Evolutionary conservation across 1,139 yeast genomes (phyloP).

Genomic region (Candida dubliniensis): DNA sequence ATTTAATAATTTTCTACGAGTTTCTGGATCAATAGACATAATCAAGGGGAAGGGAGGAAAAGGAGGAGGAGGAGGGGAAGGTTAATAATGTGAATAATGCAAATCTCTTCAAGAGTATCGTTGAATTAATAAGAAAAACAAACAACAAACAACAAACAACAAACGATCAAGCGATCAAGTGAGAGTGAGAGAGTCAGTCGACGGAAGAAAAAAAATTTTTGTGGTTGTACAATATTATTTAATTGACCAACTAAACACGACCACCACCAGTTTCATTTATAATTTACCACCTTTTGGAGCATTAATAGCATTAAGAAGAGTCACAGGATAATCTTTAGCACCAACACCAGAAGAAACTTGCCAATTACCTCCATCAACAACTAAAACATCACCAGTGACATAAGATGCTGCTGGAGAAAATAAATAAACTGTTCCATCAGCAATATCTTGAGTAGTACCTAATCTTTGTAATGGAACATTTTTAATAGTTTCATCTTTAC

Average conservation of each 20-base stretch:
- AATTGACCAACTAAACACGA: too few species aligned
- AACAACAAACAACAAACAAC: too few species aligned
- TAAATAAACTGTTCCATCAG: slow-evolving; percentile 81
- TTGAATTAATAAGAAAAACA: background rate
- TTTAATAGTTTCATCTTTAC: slow-evolving; percentile 34
- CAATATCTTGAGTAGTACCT: slow-evolving; percentile 78
- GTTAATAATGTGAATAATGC: too few species aligned
- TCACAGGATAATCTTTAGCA: slow-evolving; percentile 34
- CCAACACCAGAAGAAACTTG: slow-evolving; percentile 42
- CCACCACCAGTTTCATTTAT: slow-evolving; percentile 4
- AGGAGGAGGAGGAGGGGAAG: too few species aligned
- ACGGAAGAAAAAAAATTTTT: background rate
- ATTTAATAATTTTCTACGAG: slow-evolving; percentile 75
- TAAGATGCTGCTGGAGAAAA: slow-evolving; percentile 81
- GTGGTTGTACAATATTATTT: too few species aligned
- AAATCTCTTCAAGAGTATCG: background rate
- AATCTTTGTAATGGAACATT: slow-evolving; percentile 74
- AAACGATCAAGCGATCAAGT: too few species aligned
- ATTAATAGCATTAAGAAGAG: slow-evolving; percentile 18
- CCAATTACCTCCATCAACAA: slow-evolving; percentile 94
- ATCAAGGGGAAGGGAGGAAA: background rate
- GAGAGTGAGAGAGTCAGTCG: background rate
- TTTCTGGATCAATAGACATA: slow-evolving; percentile 87
- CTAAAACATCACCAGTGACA: slow-evolving; percentile 72
- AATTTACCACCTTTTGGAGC: slow-evolving; percentile 16